These are phyloP conservation scores for Neocucurbitaria cava DNA, from an alignment of 2,329 filamentous ascomycete species.

Conservation along the genomic window DNA sequence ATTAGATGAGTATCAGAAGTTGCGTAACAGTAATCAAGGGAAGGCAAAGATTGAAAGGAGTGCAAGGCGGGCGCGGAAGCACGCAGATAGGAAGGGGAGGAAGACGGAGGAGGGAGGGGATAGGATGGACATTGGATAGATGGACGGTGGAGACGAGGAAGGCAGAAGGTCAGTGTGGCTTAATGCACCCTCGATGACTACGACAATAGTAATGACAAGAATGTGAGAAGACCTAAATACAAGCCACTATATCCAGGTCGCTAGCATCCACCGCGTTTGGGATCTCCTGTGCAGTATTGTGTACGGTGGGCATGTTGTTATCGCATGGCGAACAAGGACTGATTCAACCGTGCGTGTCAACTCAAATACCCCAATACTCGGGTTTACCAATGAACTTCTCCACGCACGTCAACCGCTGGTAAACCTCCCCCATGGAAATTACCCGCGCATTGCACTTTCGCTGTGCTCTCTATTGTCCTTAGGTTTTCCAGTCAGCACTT, in stretches of 20 bases:
- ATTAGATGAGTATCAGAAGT: constrained; percentile 6
- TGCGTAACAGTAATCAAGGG: not conserved
- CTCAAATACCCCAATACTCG: not conserved
- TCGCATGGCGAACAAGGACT: not conserved
- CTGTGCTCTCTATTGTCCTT: too few relatives aligned
- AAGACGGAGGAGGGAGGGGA: constrained; percentile 4
- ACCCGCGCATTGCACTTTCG: not conserved
- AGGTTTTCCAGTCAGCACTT: too few relatives aligned
- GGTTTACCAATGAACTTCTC: not conserved
- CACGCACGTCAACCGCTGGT: not conserved
- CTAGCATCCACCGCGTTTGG: too few relatives aligned
- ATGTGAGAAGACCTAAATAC: too few relatives aligned
- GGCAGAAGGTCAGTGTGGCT: too few relatives aligned
- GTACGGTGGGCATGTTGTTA: too few relatives aligned
- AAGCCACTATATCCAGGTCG: too few relatives aligned
- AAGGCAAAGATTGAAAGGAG: not conserved
- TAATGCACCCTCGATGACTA: too few relatives aligned
- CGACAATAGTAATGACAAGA: too few relatives aligned
- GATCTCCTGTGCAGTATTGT: too few relatives aligned
- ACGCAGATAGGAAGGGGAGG: constrained; percentile 1
- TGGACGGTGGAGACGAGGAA: not conserved
- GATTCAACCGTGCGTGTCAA: not conserved
- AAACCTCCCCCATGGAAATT: not conserved
- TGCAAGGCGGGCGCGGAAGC: constrained; percentile 1
- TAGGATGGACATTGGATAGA: constrained; percentile 17